phyloP scores from a whole-genome alignment of 2,329 filamentous ascomycete species.

The Aspergillus brasiliensis region DNA sequence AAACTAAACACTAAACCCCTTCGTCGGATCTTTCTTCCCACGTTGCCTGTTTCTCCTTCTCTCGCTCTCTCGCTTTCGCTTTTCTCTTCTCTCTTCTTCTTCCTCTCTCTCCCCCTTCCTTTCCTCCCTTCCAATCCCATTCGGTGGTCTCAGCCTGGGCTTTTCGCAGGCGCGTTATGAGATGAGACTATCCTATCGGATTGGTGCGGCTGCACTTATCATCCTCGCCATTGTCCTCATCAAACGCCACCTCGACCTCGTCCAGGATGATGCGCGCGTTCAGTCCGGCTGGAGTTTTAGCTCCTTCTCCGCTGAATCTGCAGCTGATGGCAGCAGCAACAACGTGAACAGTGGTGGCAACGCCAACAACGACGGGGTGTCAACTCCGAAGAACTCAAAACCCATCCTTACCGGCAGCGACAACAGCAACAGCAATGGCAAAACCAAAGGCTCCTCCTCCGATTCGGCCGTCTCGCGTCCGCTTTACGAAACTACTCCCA shows the following conservation, averaged over 20 bases:
- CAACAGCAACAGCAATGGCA: conserved; percentile 9
- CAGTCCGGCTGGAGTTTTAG: conserved; percentile 32
- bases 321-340: conserved; percentile 8
- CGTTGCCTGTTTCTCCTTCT: conserved; percentile 9
- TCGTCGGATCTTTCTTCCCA: not conserved
- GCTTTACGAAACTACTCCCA: conserved; percentile 30
- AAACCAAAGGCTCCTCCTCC: not conserved
- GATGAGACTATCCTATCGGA: conserved; percentile 31
- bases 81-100: conserved; percentile 8
- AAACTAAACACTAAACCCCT: not conserved
- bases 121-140: conserved; percentile 9
- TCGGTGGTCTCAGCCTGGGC: conserved; percentile 1
- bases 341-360: not conserved
- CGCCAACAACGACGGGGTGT: not conserved
- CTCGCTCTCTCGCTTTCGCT: not conserved
- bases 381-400: not conserved
- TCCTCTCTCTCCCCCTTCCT: conserved; percentile 1
- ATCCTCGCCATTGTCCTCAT: conserved; percentile 32
- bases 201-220: conserved; percentile 33
- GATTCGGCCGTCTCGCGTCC: conserved; percentile 13
- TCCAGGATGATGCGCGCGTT: conserved; percentile 22
- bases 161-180: conserved; percentile 20
- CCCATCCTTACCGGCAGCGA: conserved; percentile 4
- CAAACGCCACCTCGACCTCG: conserved; percentile 26
- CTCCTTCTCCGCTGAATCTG: conserved; percentile 11